Conservation (phyloP, 1,284 basidiomycete genomes). For the Marasmius sp. region DNA sequence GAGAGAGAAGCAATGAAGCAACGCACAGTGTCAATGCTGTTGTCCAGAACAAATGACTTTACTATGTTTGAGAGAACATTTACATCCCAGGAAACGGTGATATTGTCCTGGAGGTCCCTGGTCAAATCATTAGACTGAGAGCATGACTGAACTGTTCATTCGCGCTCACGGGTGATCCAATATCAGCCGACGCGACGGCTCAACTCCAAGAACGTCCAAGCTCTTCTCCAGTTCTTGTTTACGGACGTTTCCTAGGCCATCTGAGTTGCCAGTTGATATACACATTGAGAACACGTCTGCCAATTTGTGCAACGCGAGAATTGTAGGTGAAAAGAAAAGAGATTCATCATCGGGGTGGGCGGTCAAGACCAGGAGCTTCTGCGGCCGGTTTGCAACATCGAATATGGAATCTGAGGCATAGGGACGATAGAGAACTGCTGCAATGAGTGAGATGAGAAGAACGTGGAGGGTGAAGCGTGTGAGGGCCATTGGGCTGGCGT, state of each 20-base stretch:
- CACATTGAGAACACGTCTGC: constrained; percentile 48
- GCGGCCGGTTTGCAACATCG: constrained; percentile 16
- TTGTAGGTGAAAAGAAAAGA: constrained; percentile 87
- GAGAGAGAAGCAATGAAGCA: constrained; percentile 1
- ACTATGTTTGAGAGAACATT: constrained; percentile 62
- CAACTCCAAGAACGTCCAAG: constrained; percentile 73
- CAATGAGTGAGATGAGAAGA: constrained; percentile 28
- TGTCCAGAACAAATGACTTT: constrained; percentile 53
- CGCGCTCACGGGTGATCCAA: constrained; percentile 72
- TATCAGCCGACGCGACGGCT: constrained; percentile 52
- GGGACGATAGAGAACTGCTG: constrained; percentile 29
- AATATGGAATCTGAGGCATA: constrained; percentile 13
- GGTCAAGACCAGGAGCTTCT: constrained; percentile 67
- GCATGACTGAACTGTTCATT: constrained; percentile 2
- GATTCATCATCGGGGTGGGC: constrained; percentile 93
- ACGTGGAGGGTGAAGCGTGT: constrained; percentile 7
- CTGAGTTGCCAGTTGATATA: constrained; percentile 73
- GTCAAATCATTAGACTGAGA: not conserved
- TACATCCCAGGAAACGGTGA: constrained; percentile 68
- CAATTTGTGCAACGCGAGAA: constrained; percentile 48
- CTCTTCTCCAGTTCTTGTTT: constrained; percentile 66
- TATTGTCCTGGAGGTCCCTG: constrained; percentile 80
- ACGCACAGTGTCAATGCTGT: constrained; percentile 68
- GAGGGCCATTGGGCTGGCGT: not conserved
- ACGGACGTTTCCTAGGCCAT: constrained; percentile 73